These are phyloP conservation scores for Alternaria postmessia DNA, from an alignment of 2,329 filamentous ascomycete genomes.

Conservation along the genomic window DNA sequence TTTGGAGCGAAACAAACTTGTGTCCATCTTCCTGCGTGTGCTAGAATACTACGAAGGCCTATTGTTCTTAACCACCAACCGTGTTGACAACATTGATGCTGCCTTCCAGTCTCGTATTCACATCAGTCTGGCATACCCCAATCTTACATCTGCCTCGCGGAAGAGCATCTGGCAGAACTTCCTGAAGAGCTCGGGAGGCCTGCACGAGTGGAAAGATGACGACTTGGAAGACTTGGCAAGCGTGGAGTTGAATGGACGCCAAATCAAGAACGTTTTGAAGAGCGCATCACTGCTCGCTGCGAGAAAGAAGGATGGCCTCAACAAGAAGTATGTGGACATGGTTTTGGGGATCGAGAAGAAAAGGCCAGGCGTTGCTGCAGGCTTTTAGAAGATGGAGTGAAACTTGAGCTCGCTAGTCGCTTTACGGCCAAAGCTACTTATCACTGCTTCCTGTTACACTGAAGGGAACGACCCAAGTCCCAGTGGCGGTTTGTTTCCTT, in stretches of 20 bases:
- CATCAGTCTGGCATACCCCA: constrained; percentile 36
- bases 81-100: constrained; percentile 37
- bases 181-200: constrained; percentile 19
- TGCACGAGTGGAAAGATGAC: constrained; percentile 18
- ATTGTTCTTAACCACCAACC: constrained; percentile 47
- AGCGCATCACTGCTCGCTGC: constrained; percentile 33
- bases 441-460: background rate
- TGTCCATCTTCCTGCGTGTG: constrained; percentile 45
- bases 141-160: constrained; percentile 25
- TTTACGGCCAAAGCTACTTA: background rate
- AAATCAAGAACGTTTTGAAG: constrained; percentile 59
- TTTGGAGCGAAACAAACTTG: constrained; percentile 46
- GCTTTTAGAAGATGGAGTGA: background rate
- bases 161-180: constrained; percentile 41
- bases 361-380: constrained; percentile 16
- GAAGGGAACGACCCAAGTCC: background rate
- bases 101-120: constrained; percentile 43
- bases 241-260: constrained; percentile 57
- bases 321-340: constrained; percentile 31
- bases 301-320: constrained; percentile 31
- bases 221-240: constrained; percentile 52
- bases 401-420: background rate
- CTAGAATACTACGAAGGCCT: constrained; percentile 43
- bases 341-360: constrained; percentile 40
- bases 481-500: too few relatives aligned